Evolutionary conservation across 2,329 filamentous ascomycete species (phyloP).

Genomic region (Fusarium oligoseptatum): DNA sequence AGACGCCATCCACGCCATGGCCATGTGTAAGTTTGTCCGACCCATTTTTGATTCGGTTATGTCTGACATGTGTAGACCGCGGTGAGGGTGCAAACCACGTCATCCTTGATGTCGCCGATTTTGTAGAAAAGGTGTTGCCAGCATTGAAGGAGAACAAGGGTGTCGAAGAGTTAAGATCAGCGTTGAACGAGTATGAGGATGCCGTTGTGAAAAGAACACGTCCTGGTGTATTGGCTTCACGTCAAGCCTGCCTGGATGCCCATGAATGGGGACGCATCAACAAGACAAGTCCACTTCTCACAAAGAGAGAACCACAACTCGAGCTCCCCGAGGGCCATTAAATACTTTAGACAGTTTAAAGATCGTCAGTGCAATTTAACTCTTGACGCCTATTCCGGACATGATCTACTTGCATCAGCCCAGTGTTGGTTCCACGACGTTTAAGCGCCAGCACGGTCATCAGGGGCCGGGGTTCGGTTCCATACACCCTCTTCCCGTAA

Average conservation of each 20-base stretch:
- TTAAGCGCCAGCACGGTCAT: background rate
- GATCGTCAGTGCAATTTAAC: background rate
- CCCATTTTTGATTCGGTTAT: rapidly evolving
- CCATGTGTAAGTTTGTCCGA: constrained; percentile 64
- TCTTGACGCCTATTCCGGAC: background rate
- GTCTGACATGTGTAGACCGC: constrained; percentile 55
- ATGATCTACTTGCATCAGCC: background rate
- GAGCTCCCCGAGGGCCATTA: constrained; percentile 4
- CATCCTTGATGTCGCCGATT: constrained; percentile 63
- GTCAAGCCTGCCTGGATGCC: constrained; percentile 67
- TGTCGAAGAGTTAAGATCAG: constrained; percentile 35
- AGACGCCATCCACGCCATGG: constrained; percentile 70
- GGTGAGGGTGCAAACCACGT: constrained; percentile 71
- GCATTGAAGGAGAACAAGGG: constrained; percentile 2
- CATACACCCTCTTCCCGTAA: background rate
- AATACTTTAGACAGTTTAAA: background rate
- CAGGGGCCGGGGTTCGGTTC: background rate
- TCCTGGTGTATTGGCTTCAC: constrained; percentile 62
- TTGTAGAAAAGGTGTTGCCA: constrained; percentile 53
- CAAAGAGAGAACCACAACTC: constrained; percentile 51
- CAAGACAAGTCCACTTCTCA: constrained; percentile 53
- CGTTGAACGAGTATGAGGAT: constrained; percentile 58
- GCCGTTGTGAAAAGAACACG: constrained; percentile 58
- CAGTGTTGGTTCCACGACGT: background rate
- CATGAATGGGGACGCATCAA: constrained; percentile 62